Evolutionary conservation across 805 yeast genomes (phyloP).

Genomic region (Kodamaea laetipori): DNA sequence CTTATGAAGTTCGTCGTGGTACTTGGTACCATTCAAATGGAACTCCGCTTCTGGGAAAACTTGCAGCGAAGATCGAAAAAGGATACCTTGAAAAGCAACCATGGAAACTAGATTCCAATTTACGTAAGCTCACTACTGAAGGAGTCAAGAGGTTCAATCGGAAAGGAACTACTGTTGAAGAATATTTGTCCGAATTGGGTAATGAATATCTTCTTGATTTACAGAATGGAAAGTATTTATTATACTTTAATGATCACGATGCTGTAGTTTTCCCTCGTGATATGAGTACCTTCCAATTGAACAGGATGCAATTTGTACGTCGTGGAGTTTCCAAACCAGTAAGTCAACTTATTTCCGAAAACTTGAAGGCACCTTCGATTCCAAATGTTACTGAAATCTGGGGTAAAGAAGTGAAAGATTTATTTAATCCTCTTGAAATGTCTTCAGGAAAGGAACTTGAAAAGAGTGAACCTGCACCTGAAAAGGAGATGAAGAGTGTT

Average conservation of each 20-base stretch:
- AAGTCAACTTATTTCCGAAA: conserved; percentile 33
- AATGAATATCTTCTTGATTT: conserved; percentile 23
- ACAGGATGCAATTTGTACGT: conserved; percentile 42
- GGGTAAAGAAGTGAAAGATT: conserved; percentile 28
- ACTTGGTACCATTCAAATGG: conserved; percentile 72
- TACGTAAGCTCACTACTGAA: conserved; percentile 16
- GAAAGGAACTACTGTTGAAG: conserved; percentile 9
- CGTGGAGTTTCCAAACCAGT: conserved; percentile 51
- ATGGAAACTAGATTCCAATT: conserved; percentile 3
- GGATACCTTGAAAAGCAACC: conserved; percentile 43
- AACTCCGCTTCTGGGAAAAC: conserved; percentile 50
- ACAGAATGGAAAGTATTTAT: conserved; percentile 36
- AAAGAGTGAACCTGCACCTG: conserved; percentile 11
- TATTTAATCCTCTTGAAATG: conserved; percentile 25
- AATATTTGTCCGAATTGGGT: background rate
- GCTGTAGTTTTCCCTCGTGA: conserved; percentile 51
- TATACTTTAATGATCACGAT: conserved; percentile 43
- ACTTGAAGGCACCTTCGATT: conserved; percentile 33
- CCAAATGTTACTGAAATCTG: conserved; percentile 36
- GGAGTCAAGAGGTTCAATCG: conserved; percentile 24
- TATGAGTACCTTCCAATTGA: conserved; percentile 44
- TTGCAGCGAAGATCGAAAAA: conserved; percentile 61
- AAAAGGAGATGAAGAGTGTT: conserved; percentile 42
- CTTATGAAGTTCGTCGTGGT: conserved; percentile 80
- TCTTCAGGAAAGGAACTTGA: conserved; percentile 13